Base-by-base conservation (phyloP, 768 basidiomycete genomes). In the Auricularia heimuer region DNA sequence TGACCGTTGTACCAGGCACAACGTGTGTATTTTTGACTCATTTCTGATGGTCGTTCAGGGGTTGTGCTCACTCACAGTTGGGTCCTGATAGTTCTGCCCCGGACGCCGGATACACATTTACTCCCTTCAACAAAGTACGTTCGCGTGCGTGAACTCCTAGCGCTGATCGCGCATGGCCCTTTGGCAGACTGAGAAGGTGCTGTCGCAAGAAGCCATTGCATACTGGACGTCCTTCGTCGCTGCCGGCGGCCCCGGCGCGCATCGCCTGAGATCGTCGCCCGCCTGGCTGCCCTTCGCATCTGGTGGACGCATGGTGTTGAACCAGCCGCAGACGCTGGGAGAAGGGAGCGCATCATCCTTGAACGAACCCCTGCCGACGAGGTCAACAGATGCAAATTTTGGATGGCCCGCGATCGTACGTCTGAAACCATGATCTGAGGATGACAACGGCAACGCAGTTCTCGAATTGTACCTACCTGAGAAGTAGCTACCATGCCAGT, bases 221-320 rank as follows among this genome's bases (percentile, higher is more conserved):
- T 79, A 76, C 65, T 81, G 80, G 80, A 78, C 79, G n/a, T 79
- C 78, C 1, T 80, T 80, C 66, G 73, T 70, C 2, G 70, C 72
- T 3, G 21, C 60, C 2, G 68, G 64, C 7, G 37, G 70, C 44
- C 72, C 72, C 1, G 69, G 71, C 11, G 63, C 62, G 16, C 65
- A 63, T 35, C 39, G 39, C 12, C 39, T 42, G 3, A 7, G 39
- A 42, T 42, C 39, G 8, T 42, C 39, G 39, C 39, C 39, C 7
- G 39, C 39, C 39, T 42, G 39, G 39, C 39, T 8, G 7, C 7
- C 39, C 8, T 42, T 42, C 56, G 64, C 66, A 18, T 65, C n/a
- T 69, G 64, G 37, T 68, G 68, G 37, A 68, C 68, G 14, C 29
- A 18, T 18, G 68, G 68, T 68, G 37, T 47, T 21, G 39, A 45